These are phyloP conservation scores for Phytophthora uliginosa DNA, from an alignment of 352 stramenopile genomes.

Conservation along the genomic window DNA sequence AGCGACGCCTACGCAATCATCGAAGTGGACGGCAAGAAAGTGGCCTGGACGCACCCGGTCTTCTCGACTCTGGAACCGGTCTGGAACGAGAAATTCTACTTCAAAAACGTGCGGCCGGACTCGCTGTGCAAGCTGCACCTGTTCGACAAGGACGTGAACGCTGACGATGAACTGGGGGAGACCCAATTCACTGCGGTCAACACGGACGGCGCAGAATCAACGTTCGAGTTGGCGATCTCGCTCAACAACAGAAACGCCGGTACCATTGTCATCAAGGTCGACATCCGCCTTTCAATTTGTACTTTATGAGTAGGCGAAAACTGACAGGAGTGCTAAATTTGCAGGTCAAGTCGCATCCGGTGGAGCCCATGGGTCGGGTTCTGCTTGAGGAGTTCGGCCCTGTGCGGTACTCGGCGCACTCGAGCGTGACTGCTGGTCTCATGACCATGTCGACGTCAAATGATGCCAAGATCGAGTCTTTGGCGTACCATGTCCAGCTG, in stretches of 20 bases:
- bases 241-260: constrained; percentile 29
- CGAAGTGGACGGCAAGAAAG: constrained; percentile 40
- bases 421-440: constrained; percentile 43
- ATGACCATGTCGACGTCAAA: constrained; percentile 47
- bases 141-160: constrained; percentile 50
- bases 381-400: constrained; percentile 38
- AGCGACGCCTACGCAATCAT: constrained; percentile 52
- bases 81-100: constrained; percentile 53
- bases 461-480: constrained; percentile 37
- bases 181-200: constrained; percentile 38
- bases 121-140: constrained; percentile 41
- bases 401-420: constrained; percentile 52
- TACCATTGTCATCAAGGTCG: constrained; percentile 38
- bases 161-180: constrained; percentile 42
- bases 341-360: constrained; percentile 38
- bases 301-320: too few species aligned
- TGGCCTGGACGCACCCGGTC: constrained; percentile 48
- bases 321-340: not conserved
- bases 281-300: too few species aligned
- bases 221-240: constrained; percentile 42
- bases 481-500: constrained; percentile 49
- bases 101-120: constrained; percentile 40
- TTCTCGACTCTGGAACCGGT: constrained; percentile 46
- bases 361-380: not conserved
- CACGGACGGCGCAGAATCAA: constrained; percentile 31